Conservation (phyloP, 2,329 filamentous ascomycete species). For the Paecilomyces variotii region DNA sequence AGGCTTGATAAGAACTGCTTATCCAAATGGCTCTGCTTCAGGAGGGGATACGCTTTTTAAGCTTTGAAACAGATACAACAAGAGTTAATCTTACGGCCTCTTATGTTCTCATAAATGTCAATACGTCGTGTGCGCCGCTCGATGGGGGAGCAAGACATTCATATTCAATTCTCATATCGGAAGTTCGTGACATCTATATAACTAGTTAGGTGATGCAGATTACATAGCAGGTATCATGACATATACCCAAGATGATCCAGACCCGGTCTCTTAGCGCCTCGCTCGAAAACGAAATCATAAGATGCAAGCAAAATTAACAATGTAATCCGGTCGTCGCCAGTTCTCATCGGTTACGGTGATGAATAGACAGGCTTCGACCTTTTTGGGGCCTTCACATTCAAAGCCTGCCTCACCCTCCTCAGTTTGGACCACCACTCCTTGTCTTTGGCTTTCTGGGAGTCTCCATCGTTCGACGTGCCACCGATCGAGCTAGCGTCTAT, state of each 20-base stretch:
- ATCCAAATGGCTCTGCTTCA: no score
- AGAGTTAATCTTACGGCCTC: no score
- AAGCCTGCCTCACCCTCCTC: slow-evolving; percentile 62
- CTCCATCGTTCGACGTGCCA: slow-evolving; percentile 22
- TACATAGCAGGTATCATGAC: neutral
- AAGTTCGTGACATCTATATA: neutral
- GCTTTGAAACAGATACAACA: no score
- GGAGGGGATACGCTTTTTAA: no score
- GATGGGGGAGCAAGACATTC: neutral
- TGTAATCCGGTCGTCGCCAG: neutral
- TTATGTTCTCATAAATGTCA: no score
- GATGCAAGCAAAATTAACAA: neutral
- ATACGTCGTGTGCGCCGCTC: no score
- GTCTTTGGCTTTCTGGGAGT: slow-evolving; percentile 42
- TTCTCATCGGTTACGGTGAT: neutral
- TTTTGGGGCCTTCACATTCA: slow-evolving; percentile 56
- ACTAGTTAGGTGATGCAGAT: neutral
- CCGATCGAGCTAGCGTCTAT: slow-evolving; percentile 15
- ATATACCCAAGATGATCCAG: neutral
- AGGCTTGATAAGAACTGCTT: no score
- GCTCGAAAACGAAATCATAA: neutral
- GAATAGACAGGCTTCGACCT: slow-evolving; percentile 28
- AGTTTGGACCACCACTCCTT: slow-evolving; percentile 34
- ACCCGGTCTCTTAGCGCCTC: neutral
- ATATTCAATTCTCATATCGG: neutral